A percentile compares a stretch with the other conserved stretches of the same genome.
Conservation (phyloP, 306 rosid species). For the Prunus padus region DNA sequence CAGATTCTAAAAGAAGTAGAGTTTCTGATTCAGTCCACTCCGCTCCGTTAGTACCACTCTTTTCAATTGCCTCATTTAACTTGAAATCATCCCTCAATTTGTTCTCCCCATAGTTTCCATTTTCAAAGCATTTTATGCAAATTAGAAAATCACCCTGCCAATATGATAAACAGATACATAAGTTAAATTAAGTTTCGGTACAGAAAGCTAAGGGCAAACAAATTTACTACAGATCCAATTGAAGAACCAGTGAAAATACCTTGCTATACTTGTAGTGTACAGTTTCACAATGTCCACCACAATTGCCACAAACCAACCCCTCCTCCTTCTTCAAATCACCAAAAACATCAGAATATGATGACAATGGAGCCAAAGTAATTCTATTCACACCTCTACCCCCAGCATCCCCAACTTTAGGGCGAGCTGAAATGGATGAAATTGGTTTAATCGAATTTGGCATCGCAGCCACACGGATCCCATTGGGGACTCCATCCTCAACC, state of each 20-base stretch:
- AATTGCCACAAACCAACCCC: constrained; percentile 57
- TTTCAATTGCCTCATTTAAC: constrained; percentile 44
- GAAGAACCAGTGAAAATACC: constrained; percentile 39
- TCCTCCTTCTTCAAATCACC: constrained; percentile 46
- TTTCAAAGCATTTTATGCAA: constrained; percentile 65
- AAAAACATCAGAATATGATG: constrained; percentile 67
- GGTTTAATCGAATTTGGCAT: constrained; percentile 78
- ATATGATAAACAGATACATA: constrained; percentile 14
- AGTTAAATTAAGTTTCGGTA: background rate
- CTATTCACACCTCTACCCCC: constrained; percentile 23
- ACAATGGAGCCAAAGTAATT: constrained; percentile 55
- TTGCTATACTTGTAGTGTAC: constrained; percentile 48
- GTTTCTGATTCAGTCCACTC: constrained; percentile 91
- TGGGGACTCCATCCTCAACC: constrained; percentile 77
- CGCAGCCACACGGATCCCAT: constrained; percentile 76
- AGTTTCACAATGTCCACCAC: constrained; percentile 55
- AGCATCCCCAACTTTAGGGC: constrained; percentile 25
- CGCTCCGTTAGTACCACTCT: constrained; percentile 33
- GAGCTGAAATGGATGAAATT: constrained; percentile 45
- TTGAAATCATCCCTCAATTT: constrained; percentile 59
- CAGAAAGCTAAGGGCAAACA: background rate
- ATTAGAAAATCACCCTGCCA: constrained; percentile 61
- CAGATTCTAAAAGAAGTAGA: constrained; percentile 86
- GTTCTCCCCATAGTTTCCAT: constrained; percentile 69
- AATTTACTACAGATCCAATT: background rate